Evolutionary conservation across 1,284 basidiomycete species (phyloP), one percentile per base, ranked within the genome.

Genomic region (Takashimella tepidaria): DNA sequence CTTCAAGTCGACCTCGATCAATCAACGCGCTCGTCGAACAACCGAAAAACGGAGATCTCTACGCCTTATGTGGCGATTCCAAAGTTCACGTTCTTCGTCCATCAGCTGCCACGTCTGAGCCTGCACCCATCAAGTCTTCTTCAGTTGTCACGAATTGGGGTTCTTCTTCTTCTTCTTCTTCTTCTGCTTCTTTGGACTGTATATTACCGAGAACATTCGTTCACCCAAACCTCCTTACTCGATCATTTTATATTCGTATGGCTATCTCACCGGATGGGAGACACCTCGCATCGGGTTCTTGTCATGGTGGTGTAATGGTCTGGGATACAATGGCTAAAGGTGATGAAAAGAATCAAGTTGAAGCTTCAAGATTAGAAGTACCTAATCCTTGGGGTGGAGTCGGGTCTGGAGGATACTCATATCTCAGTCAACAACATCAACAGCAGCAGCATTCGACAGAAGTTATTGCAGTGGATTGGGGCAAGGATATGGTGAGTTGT

Each of bases 391-490:
- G 31, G 31, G 31, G 31, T 8, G 16, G 16, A 8, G 16, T 16
- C 10, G n/a, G n/a, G n/a, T n/a, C n/a, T n/a, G n/a, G n/a, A n/a
- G n/a, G n/a, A n/a, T n/a, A n/a, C n/a, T n/a, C n/a, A n/a, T n/a
- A n/a, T n/a, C n/a, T n/a, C n/a, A n/a, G n/a, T n/a, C n/a, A n/a
- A n/a, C n/a, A n/a, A n/a, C n/a, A n/a, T n/a, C n/a, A n/a, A n/a
- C n/a, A n/a, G n/a, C 8, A 37, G 8, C 31, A 37, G 31, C 16
- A 8, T 1, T 20, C 23, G 45, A 56, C 66, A 5, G 70, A 75
- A 51, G 67, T 75, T 1, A 60, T 65, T 8, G 70, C 73, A 2
- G 63, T 75, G 0, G 75, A 74, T 56, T 73, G 71, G 70, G 75
- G 66, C 5, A 63, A 67, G 43, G 73, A 74, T 52, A 68, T 73